phyloP scores from a whole-genome alignment of 139 green algal genomes.

The Raphidocelis subcapitata region DNA sequence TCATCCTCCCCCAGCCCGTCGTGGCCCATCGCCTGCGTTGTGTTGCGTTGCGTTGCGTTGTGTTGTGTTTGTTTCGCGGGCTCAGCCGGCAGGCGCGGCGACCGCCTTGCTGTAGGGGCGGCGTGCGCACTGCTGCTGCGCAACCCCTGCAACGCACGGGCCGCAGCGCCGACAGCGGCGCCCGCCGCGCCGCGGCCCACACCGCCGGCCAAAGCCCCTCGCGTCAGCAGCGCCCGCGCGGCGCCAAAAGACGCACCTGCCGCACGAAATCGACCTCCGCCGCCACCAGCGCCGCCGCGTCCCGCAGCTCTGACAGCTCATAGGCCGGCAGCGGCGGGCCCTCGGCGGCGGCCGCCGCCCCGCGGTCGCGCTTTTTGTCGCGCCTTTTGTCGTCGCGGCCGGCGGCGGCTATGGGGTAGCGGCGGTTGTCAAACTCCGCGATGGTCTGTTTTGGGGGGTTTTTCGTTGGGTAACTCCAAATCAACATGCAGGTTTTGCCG shows the following conservation, averaged over 20 bases:
- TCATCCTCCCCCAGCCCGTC: slow-evolving; percentile 32
- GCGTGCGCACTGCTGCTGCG: too few species aligned
- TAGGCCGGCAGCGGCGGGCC: slow-evolving; percentile 39
- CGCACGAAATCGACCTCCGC: slow-evolving; percentile 49
- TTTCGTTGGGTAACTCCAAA: too few species aligned
- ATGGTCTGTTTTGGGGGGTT: too few species aligned
- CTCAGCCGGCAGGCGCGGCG: too few species aligned
- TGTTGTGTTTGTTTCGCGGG: background rate
- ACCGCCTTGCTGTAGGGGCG: too few species aligned
- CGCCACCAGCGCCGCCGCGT: slow-evolving; percentile 45
- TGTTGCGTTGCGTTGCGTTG: background rate
- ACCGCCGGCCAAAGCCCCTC: background rate
- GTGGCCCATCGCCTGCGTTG: slow-evolving; percentile 41
- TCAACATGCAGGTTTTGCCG: too few species aligned
- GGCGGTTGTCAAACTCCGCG: slow-evolving; percentile 66
- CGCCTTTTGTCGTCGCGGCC: slow-evolving; percentile 13
- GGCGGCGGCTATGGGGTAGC: slow-evolving; percentile 57
- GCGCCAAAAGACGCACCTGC: background rate
- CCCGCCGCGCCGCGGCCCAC: background rate
- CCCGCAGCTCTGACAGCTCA: slow-evolving; percentile 37
- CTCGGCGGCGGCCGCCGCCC: background rate
- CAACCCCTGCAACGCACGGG: too few species aligned
- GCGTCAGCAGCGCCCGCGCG: too few species aligned
- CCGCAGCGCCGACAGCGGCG: background rate
- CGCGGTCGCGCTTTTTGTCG: slow-evolving; percentile 36